Conservation (phyloP, 2,329 filamentous ascomycete species). For the Ophiostoma angusticollis region DNA sequence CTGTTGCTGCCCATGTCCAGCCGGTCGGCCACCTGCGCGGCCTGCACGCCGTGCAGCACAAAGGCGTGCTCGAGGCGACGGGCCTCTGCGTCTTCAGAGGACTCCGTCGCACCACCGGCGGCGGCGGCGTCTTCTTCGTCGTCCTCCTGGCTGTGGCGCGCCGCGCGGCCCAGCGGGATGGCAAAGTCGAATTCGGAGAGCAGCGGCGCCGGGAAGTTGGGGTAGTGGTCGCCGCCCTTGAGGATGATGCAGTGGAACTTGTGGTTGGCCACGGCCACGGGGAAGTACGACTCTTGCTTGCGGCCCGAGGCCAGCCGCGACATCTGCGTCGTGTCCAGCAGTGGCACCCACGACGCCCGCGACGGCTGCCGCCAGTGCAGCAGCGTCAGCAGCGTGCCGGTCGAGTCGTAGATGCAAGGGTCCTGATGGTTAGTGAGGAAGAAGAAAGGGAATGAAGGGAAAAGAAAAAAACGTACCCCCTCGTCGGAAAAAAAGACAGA, state of each 20-base stretch:
- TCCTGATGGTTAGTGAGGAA: conserved; percentile 30
- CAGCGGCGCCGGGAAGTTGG: conserved; percentile 80
- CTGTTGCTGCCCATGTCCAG: conserved; percentile 44
- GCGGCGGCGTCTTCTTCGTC: conserved; percentile 20
- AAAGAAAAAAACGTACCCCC: conserved; percentile 46
- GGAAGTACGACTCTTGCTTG: conserved; percentile 87
- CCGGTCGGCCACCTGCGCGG: conserved; percentile 63
- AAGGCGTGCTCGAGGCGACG: conserved; percentile 67
- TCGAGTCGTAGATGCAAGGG: conserved; percentile 90
- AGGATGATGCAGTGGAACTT: conserved; percentile 99
- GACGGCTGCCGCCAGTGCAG: conserved; percentile 81
- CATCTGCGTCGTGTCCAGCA: conserved; percentile 78
- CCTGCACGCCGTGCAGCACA: conserved; percentile 58
- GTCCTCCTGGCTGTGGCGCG: neutral
- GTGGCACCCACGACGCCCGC: conserved; percentile 79
- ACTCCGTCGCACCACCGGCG: conserved; percentile 19
- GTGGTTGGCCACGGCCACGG: conserved; percentile 79
- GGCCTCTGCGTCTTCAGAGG: conserved; percentile 32
- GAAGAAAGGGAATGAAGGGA: neutral
- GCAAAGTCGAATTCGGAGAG: conserved; percentile 90
- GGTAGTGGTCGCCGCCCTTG: conserved; percentile 85
- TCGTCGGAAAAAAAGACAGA: conserved; percentile 85
- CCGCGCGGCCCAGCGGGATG: conserved; percentile 56
- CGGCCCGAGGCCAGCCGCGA: conserved; percentile 70
- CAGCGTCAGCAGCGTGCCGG: conserved; percentile 74